Evolutionary conservation across 768 basidiomycete genomes (phyloP).

Genomic region (Pleurotus djamor): DNA sequence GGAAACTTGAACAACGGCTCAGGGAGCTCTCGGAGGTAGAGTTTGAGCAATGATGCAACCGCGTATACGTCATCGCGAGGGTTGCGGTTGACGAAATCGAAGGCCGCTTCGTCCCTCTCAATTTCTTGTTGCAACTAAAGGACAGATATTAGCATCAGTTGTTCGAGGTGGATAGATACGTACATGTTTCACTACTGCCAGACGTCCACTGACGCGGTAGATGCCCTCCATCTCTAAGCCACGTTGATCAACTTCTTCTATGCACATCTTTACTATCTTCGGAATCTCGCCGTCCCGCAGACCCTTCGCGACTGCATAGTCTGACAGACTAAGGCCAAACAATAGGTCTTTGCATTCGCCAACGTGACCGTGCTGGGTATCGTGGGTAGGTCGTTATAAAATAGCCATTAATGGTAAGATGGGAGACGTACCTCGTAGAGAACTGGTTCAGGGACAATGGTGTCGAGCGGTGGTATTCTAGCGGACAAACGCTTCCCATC

Average conservation of each 20-base stretch:
- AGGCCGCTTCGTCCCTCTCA: conserved; percentile 77
- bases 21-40: conserved; percentile 83
- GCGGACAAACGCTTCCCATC: conserved; percentile 61
- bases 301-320: conserved; percentile 83
- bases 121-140: conserved; percentile 80
- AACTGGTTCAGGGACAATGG: conserved; percentile 66
- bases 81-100: conserved; percentile 52
- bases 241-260: conserved; percentile 77
- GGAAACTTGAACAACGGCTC: conserved; percentile 87
- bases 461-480: conserved; percentile 59
- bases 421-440: conserved; percentile 40
- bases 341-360: conserved; percentile 88
- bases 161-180: conserved; percentile 14
- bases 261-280: conserved; percentile 77
- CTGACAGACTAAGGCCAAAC: conserved; percentile 85
- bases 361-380: conserved; percentile 63
- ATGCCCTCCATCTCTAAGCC: conserved; percentile 81
- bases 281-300: conserved; percentile 74
- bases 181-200: conserved; percentile 82
- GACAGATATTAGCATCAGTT: background rate
- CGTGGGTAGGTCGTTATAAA: background rate
- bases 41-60: conserved; percentile 83
- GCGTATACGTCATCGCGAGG: conserved; percentile 76
- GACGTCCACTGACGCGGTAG: conserved; percentile 76
- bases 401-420: background rate